A percentile compares a stretch with the other conserved stretches of the same genome.
Evolutionary conservation across 345 rosid genomes (phyloP).

Genomic region (Populus nigra): DNA sequence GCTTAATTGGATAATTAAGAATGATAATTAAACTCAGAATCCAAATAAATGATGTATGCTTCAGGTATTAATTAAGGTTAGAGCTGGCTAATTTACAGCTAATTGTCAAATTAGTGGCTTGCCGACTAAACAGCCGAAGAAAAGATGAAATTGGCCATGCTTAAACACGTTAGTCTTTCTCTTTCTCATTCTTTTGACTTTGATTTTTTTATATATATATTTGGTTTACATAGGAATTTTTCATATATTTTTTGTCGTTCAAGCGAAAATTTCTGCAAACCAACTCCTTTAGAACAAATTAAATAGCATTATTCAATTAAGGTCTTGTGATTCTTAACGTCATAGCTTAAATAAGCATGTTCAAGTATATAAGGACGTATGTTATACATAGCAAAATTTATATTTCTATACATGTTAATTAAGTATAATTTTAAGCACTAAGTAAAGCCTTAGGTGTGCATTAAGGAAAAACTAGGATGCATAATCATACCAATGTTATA

Average conservation of each 20-base stretch:
- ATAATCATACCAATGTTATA: too few species aligned
- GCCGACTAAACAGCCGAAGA: not conserved
- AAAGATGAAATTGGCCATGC: not conserved
- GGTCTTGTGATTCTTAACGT: not conserved
- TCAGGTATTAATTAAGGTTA: not conserved
- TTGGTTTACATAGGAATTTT: not conserved
- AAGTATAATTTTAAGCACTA: too few species aligned
- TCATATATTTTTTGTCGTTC: too few species aligned
- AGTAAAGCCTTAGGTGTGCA: too few species aligned
- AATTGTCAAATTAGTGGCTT: not conserved
- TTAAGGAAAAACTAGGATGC: too few species aligned
- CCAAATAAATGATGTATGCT: not conserved
- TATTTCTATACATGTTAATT: too few species aligned
- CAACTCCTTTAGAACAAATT: not conserved
- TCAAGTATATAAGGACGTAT: not conserved
- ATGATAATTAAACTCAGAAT: not conserved
- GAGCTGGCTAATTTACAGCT: not conserved
- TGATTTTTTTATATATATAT: too few species aligned
- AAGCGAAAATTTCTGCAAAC: not conserved
- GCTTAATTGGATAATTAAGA: not conserved
- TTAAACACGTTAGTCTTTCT: not conserved
- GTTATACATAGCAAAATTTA: too few species aligned
- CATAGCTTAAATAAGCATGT: not conserved
- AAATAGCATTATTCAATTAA: not conserved
- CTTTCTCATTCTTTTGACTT: not conserved